These are phyloP conservation scores for Rugonectria rugulosa DNA, from an alignment of 2,329 filamentous ascomycete species.

Conservation along the genomic window DNA sequence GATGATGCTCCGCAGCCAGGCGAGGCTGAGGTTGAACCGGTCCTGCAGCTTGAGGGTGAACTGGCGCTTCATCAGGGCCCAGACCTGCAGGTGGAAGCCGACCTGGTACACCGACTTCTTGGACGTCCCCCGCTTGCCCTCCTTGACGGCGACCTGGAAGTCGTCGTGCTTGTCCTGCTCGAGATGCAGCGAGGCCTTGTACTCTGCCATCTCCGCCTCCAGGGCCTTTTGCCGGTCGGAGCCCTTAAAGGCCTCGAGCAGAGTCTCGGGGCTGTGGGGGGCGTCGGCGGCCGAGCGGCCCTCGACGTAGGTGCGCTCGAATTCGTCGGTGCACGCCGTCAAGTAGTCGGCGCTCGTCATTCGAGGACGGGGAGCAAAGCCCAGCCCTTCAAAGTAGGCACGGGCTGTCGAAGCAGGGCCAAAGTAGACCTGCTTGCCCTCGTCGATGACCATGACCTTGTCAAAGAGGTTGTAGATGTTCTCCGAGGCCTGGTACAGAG, in stretches of 20 bases:
- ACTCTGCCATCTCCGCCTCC: constrained; percentile 71
- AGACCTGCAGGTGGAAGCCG: constrained; percentile 83
- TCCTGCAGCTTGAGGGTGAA: constrained; percentile 89
- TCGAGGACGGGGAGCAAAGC: constrained; percentile 76
- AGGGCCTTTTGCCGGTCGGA: constrained; percentile 67
- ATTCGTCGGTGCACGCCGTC: constrained; percentile 84
- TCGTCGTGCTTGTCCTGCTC: constrained; percentile 76
- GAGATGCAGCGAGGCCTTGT: constrained; percentile 68
- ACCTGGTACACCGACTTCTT: constrained; percentile 82
- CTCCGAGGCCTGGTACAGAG: constrained; percentile 85
- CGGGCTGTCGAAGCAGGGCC: constrained; percentile 73
- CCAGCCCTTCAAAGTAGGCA: constrained; percentile 78
- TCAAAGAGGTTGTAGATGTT: constrained; percentile 83
- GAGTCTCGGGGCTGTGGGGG: constrained; percentile 71
- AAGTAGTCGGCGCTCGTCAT: constrained; percentile 85
- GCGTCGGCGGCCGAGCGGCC: constrained; percentile 72
- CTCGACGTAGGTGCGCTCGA: constrained; percentile 77
- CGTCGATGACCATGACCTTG: constrained; percentile 83
- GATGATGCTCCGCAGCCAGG: constrained; percentile 72
- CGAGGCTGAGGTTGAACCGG: constrained; percentile 76
- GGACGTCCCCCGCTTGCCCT: constrained; percentile 80
- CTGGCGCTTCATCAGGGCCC: constrained; percentile 83
- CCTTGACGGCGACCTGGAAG: constrained; percentile 76
- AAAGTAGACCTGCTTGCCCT: constrained; percentile 78
- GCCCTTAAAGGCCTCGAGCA: constrained; percentile 74